Percentiles rank a stretch among this genome's conserved stretches.
phyloP scores from a whole-genome alignment of 345 rosid genomes.

The Nephelium lappaceum region DNA sequence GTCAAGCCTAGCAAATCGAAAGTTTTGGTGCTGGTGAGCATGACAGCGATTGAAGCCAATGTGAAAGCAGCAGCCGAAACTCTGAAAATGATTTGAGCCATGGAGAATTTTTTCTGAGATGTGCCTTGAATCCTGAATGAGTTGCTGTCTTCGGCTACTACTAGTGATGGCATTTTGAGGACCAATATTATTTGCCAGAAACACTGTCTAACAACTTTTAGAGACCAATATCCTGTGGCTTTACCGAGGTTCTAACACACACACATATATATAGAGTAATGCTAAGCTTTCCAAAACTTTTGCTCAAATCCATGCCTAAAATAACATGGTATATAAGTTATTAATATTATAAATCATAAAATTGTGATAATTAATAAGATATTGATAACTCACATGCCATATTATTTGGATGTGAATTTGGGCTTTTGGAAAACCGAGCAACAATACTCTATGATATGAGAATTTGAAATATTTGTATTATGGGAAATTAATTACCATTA shows the following conservation, averaged over 20 bases:
- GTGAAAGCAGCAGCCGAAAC: constrained; percentile 42
- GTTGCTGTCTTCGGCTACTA: constrained; percentile 3
- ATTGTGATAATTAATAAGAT: too few species aligned
- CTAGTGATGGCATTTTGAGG: constrained; percentile 13
- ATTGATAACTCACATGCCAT: too few species aligned
- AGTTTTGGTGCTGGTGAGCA: constrained; percentile 40
- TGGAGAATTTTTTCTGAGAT: constrained; percentile 24
- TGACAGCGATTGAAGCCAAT: constrained; percentile 36
- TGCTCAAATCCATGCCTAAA: too few species aligned
- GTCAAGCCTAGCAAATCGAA: constrained; percentile 26
- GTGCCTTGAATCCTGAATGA: background rate
- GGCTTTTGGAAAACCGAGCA: too few species aligned
- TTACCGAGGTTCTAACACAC: background rate
- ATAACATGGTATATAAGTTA: too few species aligned
- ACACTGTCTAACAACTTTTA: background rate
- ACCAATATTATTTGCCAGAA: too few species aligned
- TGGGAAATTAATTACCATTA: background rate
- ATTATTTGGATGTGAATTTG: too few species aligned
- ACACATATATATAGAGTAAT: too few species aligned
- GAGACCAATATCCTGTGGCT: background rate
- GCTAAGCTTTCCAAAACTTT: too few species aligned
- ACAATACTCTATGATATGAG: too few species aligned
- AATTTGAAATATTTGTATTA: too few species aligned
- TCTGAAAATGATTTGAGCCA: constrained; percentile 43
- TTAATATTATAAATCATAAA: too few species aligned